Base-by-base conservation (phyloP, 805 yeast species). In the Kodamaea leandrae region DNA sequence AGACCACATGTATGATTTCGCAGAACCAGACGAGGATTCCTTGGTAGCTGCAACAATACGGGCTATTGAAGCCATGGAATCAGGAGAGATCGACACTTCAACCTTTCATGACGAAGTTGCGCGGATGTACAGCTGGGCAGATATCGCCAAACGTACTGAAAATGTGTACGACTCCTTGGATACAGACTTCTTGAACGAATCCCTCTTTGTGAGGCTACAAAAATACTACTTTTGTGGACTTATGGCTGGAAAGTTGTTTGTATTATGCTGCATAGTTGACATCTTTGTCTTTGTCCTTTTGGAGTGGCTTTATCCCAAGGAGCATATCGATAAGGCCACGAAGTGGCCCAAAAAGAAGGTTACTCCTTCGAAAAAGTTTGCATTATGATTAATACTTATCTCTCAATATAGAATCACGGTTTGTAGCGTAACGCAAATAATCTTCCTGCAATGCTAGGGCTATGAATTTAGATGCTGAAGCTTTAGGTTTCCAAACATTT, bases 121-220 rank as follows among this genome's bases (percentile, higher is more conserved):
- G 24, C 60, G 69, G 25, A 87, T 93, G 93, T 93, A 93, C 61
- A 86, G 87, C 53, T 93, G 99, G 99, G 69, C 67, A 42, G 85
- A 90, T 54, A 85, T 93, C 15, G 98, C 99, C 0, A 64, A 64
- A 36, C 68, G 99, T 34, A 93, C 99, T 0, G 95, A 87, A 52
- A 66, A 64, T 13, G 96, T 93, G 3, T 93, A 93, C 62, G 69
- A 80, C 36, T 63, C 76, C 2, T 53, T 70, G 24, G 69, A 72
- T 32, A 56, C 68, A 6, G 48, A 55, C 1, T 61, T 66, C 13
- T 43, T 65, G n/a, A 70, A 77, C 35, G 78, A 76, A 46, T 74
- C 82, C 0, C 64, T 86, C 45, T 50, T 82, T 6, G 72, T 70
- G 20, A 72, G 91, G 50, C 61, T 91, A 25, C 72, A 71, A 45